These are phyloP conservation scores for Mycena rebaudengoi DNA, from an alignment of 768 basidiomycete genomes.

Conservation along the genomic window DNA sequence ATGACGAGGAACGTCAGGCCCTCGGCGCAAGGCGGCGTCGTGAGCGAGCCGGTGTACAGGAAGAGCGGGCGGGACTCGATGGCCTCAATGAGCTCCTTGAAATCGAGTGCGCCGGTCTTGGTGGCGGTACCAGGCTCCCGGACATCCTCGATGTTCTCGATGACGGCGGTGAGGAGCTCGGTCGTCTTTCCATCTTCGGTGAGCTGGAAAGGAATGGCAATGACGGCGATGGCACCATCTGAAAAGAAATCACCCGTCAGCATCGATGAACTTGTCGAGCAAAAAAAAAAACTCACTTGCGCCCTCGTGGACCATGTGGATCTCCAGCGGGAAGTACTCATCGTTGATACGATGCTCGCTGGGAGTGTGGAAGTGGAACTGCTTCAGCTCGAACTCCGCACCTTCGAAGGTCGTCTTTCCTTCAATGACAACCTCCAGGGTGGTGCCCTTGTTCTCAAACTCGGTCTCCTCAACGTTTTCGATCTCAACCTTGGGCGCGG, in stretches of 20 bases:
- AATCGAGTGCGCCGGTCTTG: constrained; percentile 23
- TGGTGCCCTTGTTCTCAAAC: constrained; percentile 27
- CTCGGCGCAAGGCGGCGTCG: constrained; percentile 27
- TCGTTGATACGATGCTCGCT: constrained; percentile 28
- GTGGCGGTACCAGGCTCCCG: constrained; percentile 18
- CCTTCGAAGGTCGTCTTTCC: constrained; percentile 24
- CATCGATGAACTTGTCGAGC: too few relatives aligned
- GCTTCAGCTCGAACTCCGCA: constrained; percentile 23
- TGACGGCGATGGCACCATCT: constrained; percentile 26
- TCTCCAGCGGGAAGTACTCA: constrained; percentile 29
- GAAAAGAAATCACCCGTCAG: neutral
- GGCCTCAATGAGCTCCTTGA: constrained; percentile 13
- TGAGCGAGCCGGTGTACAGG: constrained; percentile 27
- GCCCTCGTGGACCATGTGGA: constrained; percentile 28
- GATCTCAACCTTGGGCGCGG: constrained; percentile 18
- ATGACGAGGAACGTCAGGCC: constrained; percentile 27
- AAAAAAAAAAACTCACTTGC: neutral
- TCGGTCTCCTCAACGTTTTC: constrained; percentile 21
- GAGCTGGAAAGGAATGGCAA: constrained; percentile 28
- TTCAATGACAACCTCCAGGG: constrained; percentile 21
- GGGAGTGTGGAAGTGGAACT: constrained; percentile 27
- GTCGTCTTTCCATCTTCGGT: constrained; percentile 23
- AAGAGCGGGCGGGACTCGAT: constrained; percentile 20
- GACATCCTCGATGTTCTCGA: constrained; percentile 19
- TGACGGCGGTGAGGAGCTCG: constrained; percentile 21